Conservation (phyloP, 768 basidiomycete genomes). For the Sarcodon aspratus region DNA sequence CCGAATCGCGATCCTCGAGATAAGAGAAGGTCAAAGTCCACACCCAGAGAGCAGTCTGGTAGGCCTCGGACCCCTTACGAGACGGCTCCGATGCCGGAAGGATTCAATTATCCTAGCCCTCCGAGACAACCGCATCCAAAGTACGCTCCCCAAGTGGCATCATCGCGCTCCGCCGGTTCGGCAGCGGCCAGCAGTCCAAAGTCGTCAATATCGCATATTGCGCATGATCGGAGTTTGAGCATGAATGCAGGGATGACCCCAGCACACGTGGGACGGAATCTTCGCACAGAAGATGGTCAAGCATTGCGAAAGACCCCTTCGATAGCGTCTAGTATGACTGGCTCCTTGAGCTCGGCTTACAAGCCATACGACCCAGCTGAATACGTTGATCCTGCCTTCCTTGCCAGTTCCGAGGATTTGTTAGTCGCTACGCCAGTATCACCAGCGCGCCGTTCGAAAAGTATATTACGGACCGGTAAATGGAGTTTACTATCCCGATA, state of each 20-base stretch:
- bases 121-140: no score
- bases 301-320: slow-evolving; percentile 11
- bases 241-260: slow-evolving; percentile 18
- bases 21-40: no score
- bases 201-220: slow-evolving; percentile 11
- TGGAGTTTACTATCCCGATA: no score
- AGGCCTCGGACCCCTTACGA: no score
- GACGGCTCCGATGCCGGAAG: no score
- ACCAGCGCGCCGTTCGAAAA: no score
- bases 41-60: no score
- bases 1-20: no score
- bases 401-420: slow-evolving; percentile 13
- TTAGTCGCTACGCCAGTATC: slow-evolving; percentile 1
- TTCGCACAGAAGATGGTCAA: slow-evolving; percentile 5
- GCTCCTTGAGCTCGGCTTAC: slow-evolving; percentile 9
- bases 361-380: slow-evolving; percentile 11
- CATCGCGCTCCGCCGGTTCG: not conserved
- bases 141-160: no score
- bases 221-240: slow-evolving; percentile 15
- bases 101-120: no score
- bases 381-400: slow-evolving; percentile 16
- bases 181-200: slow-evolving; percentile 4
- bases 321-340: slow-evolving; percentile 10
- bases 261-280: slow-evolving; percentile 8
- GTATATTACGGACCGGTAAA: no score